These are phyloP conservation scores for Platanus orientalis DNA, from an alignment of 164 flowering plant species.

Conservation along the genomic window DNA sequence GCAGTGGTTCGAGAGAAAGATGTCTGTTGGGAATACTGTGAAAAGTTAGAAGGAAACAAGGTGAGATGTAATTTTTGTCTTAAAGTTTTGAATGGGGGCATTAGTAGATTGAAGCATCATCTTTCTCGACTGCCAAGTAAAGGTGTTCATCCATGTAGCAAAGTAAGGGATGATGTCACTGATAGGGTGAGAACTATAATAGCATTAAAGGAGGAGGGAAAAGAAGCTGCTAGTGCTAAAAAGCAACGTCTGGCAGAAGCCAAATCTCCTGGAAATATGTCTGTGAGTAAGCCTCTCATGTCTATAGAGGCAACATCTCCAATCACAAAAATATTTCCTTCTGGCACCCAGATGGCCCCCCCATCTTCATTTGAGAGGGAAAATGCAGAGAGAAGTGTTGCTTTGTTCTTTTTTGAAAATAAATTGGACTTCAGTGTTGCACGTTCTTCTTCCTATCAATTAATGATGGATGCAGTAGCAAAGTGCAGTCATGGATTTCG, in stretches of 20 bases:
- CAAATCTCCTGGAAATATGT: slow-evolving; percentile 35
- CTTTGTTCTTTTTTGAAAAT: slow-evolving; percentile 87
- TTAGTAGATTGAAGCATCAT: slow-evolving; percentile 92
- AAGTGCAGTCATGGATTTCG: slow-evolving; percentile 70
- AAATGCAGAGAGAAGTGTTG: slow-evolving; percentile 77
- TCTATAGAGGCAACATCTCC: slow-evolving; percentile 37
- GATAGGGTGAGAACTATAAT: slow-evolving; percentile 66
- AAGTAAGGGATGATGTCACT: slow-evolving; percentile 91
- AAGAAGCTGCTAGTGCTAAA: slow-evolving; percentile 45
- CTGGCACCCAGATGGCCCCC: slow-evolving; percentile 23
- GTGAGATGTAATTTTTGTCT: slow-evolving; percentile 84
- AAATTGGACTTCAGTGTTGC: slow-evolving; percentile 80
- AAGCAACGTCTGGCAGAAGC: slow-evolving; percentile 48
- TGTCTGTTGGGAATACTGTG: slow-evolving; percentile 93
- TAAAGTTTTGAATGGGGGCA: slow-evolving; percentile 77
- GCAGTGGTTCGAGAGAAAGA: slow-evolving; percentile 97
- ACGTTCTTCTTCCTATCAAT: slow-evolving; percentile 76
- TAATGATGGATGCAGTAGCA: slow-evolving; percentile 70
- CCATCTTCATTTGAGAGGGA: slow-evolving; percentile 49
- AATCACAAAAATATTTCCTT: slow-evolving; percentile 37
- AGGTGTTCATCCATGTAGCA: slow-evolving; percentile 91
- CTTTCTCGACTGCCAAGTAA: slow-evolving; percentile 87
- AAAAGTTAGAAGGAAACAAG: slow-evolving; percentile 89
- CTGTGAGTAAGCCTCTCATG: slow-evolving; percentile 30
- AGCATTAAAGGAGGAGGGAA: slow-evolving; percentile 62